These are phyloP conservation scores for Penicillium concentricum DNA, from an alignment of 2,329 filamentous ascomycete species.

Conservation along the genomic window DNA sequence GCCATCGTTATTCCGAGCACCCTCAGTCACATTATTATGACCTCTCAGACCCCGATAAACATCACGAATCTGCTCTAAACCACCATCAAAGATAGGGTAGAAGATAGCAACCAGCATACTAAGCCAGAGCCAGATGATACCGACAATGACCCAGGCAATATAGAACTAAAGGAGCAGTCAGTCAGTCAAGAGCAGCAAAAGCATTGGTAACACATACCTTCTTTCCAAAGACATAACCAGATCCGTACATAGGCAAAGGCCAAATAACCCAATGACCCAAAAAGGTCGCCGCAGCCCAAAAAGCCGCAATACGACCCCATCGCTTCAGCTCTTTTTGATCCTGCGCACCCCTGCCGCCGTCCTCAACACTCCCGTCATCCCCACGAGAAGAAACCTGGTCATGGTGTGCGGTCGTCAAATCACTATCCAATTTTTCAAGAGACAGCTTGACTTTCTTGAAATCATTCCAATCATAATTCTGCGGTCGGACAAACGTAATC, in stretches of 20 bases:
- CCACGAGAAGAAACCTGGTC: not conserved
- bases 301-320: slow-evolving; percentile 49
- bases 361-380: not conserved
- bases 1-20: not conserved
- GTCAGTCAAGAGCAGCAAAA: not conserved
- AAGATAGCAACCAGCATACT: slow-evolving; percentile 52
- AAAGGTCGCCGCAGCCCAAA: slow-evolving; percentile 52
- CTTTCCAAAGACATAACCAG: slow-evolving; percentile 51
- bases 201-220: slow-evolving; percentile 21
- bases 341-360: not conserved
- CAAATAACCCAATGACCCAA: slow-evolving; percentile 56
- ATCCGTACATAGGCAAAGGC: slow-evolving; percentile 57
- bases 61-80: slow-evolving; percentile 29
- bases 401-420: slow-evolving; percentile 22
- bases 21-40: not conserved
- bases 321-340: slow-evolving; percentile 42
- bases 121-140: slow-evolving; percentile 55
- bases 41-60: slow-evolving; percentile 16
- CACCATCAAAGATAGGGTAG: slow-evolving; percentile 52
- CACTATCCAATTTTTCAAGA: slow-evolving; percentile 26
- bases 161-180: slow-evolving; percentile 41
- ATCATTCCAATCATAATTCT: slow-evolving; percentile 44
- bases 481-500: slow-evolving; percentile 48
- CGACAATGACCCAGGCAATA: slow-evolving; percentile 51
- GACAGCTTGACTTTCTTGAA: slow-evolving; percentile 36